phyloP scores from a whole-genome alignment of 1,284 basidiomycete genomes.

The Sphaerobolus stellatus region DNA sequence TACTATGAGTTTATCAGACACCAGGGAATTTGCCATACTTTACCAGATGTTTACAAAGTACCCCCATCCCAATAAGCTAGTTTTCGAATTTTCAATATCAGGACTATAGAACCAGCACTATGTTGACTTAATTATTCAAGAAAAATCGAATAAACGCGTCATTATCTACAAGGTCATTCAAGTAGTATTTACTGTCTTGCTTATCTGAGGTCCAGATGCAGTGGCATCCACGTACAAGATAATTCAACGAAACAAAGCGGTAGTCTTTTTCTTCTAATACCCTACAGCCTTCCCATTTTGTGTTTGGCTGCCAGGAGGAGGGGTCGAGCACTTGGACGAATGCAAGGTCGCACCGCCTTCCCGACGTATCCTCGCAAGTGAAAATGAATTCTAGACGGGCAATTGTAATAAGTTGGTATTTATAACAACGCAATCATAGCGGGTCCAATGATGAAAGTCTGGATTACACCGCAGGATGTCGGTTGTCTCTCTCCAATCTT shows the following conservation, averaged over 20 bases:
- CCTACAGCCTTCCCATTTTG: background rate
- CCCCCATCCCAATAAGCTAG: no score
- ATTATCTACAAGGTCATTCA: background rate
- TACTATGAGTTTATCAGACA: no score
- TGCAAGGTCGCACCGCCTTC: background rate
- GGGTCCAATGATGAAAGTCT: no score
- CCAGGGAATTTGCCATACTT: no score
- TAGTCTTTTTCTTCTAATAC: background rate
- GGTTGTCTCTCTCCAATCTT: no score
- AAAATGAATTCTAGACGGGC: background rate
- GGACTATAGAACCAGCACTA: no score
- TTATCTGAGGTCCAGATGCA: background rate
- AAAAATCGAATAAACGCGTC: background rate
- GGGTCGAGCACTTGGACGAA: background rate
- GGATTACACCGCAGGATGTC: no score
- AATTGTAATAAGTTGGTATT: no score
- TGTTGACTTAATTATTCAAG: no score
- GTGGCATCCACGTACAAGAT: background rate
- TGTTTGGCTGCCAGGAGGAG: background rate
- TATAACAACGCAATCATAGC: no score
- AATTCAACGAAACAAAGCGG: background rate
- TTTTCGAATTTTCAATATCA: no score
- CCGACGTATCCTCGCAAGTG: background rate
- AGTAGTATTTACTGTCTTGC: background rate
- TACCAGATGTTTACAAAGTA: no score